A percentile compares a stretch with the other conserved stretches of the same genome.
Evolutionary conservation across 179 eudicot species (phyloP).

Genomic region (Camellia oleifera): DNA sequence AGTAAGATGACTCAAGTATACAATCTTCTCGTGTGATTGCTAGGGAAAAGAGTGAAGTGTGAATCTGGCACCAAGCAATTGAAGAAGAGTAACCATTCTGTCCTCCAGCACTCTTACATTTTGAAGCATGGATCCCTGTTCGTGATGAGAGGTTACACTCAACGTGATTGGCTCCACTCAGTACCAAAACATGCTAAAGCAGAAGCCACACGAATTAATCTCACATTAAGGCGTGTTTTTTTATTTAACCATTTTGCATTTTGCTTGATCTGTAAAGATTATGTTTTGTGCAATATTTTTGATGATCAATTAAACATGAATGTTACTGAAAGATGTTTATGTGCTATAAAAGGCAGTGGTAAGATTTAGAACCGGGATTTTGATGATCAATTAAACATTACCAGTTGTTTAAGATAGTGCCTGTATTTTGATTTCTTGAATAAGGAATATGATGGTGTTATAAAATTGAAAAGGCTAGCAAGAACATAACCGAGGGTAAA

Average conservation of each 20-base stretch:
- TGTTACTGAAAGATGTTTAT: no score
- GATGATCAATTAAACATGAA: no score
- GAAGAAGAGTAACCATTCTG: slow-evolving; percentile 34
- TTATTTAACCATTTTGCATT: slow-evolving; percentile 1
- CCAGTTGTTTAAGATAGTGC: no score
- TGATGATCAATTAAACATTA: no score
- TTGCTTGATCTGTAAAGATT: no score
- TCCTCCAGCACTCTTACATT: slow-evolving; percentile 36
- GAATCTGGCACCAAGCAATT: slow-evolving; percentile 40
- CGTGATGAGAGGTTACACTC: slow-evolving; percentile 73
- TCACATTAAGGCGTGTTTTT: slow-evolving; percentile 63
- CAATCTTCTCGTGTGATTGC: neutral
- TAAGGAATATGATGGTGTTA: no score
- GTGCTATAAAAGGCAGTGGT: no score
- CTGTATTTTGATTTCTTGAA: no score
- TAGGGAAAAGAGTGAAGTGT: slow-evolving; percentile 21
- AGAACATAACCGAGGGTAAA: no score
- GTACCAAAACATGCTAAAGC: slow-evolving; percentile 70
- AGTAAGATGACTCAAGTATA: neutral
- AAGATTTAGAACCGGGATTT: no score
- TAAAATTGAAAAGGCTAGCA: no score
- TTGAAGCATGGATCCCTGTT: slow-evolving; percentile 72
- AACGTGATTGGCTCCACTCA: slow-evolving; percentile 78
- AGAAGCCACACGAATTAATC: slow-evolving; percentile 58
- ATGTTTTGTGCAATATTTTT: no score